These are phyloP conservation scores for Plasmopara muralis DNA, from an alignment of 352 stramenopile species.

Conservation along the genomic window DNA sequence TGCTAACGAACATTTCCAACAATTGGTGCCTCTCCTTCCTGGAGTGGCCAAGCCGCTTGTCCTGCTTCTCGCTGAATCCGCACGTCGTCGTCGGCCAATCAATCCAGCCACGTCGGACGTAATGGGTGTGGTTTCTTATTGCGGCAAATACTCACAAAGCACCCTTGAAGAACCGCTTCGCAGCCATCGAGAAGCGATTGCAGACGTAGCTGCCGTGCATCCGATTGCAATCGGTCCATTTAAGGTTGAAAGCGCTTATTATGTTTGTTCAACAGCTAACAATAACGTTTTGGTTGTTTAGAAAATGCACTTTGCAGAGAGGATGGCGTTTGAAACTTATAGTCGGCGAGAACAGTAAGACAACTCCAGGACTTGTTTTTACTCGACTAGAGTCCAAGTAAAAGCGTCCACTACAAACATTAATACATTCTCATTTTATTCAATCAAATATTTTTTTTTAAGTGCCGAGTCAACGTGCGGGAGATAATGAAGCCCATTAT, in stretches of 20 bases:
- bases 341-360: conserved; percentile 26
- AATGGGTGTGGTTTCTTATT: conserved; percentile 58
- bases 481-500: conserved; percentile 17
- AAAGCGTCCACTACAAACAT: background rate
- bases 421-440: conserved; percentile 13
- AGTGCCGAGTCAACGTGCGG: background rate
- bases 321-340: conserved; percentile 51
- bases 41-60: conserved; percentile 52
- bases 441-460: conserved; percentile 8
- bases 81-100: conserved; percentile 31
- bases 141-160: conserved; percentile 33
- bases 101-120: conserved; percentile 40
- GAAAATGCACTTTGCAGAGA: conserved; percentile 72
- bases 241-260: conserved; percentile 20
- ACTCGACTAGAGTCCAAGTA: too few relatives aligned
- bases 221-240: conserved; percentile 43
- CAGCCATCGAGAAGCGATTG: conserved; percentile 31
- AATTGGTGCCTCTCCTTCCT: conserved; percentile 63
- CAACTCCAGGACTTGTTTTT: too few relatives aligned
- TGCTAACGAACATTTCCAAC: conserved; percentile 62
- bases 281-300: conserved; percentile 5
- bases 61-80: conserved; percentile 48
- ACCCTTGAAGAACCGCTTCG: conserved; percentile 46
- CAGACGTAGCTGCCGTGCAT: conserved; percentile 43
- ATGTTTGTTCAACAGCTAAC: background rate